Evolutionary conservation across 352 stramenopile genomes (phyloP), one percentile per base, ranked within the genome.

Genomic region (Pythium utonaiense): DNA sequence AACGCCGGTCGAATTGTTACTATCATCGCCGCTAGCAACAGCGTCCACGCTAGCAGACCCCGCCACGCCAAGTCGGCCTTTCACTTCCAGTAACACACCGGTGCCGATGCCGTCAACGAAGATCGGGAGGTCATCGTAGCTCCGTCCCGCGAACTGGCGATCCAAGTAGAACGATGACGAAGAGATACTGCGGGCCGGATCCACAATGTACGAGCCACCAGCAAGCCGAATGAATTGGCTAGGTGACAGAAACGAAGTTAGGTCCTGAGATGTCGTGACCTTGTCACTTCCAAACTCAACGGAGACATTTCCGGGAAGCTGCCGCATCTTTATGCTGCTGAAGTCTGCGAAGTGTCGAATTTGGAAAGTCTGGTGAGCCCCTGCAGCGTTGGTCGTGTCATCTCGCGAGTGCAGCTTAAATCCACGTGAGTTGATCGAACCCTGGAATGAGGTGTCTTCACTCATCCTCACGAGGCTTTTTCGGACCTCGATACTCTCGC

Each of bases 331-430:
- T 4, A 60, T 62, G 8, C 63, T 67, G 54, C 70, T 85, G 27
- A 67, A 70, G 38, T 83, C 75, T 7, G 78, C 67, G 48, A 77
- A 88, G 53, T 88, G 75, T 10, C 73, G 73, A 44, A 88, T 77
- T 28, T 84, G 65, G 30, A 81, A 22, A 0, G 69, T 72, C 6
- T 66, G 70, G 19, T 85, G 75, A 24, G 66, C 44, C 12, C 67
- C 52, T 9, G 67, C 60, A 1, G 63, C 59, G 14, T 75, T 57
- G 8, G 69, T 52, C 27, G 75, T 80, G 47, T 80, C 73, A 54
- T 85, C 78, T 9, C 71, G 67, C 13, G 78, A 85, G 28, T 75
- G 56, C 25, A 88, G 31, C 21, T 75, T 71, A 10, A 85, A 51
- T 8, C 78, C 78, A 27, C 77, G 65, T 24, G 78, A 77, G 60